Percentiles rank a stretch among this genome's conserved stretches.
Conservation (phyloP, 1,139 yeast genomes). For the Scheffersomyces insectosa region DNA sequence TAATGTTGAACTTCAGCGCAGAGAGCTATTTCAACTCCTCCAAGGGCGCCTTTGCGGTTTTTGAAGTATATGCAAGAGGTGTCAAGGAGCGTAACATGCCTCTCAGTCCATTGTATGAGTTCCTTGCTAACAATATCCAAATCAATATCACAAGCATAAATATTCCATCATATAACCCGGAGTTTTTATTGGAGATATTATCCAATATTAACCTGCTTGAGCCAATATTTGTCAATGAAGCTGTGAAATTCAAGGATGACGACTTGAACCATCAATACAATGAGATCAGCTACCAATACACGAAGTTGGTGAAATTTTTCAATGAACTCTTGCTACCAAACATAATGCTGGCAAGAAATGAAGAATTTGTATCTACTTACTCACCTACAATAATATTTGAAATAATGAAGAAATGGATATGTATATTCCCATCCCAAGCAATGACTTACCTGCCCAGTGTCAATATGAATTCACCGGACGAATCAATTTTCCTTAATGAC, state of each 20-base stretch:
- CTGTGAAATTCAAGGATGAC: slow-evolving; percentile 4
- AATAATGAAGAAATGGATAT: slow-evolving; percentile 25
- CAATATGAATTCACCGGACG: slow-evolving; percentile 8
- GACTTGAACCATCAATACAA: slow-evolving; percentile 6
- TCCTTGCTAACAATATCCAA: slow-evolving; percentile 13
- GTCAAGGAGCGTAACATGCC: background rate
- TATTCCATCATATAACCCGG: slow-evolving; percentile 29
- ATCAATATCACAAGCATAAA: slow-evolving; percentile 21
- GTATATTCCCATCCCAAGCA: slow-evolving; percentile 23
- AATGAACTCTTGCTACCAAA: slow-evolving; percentile 12
- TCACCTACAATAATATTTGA: slow-evolving; percentile 19
- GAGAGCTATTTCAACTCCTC: slow-evolving; percentile 19
- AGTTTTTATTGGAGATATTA: slow-evolving; percentile 23
- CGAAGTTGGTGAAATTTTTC: slow-evolving; percentile 13
- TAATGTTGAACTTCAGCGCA: slow-evolving; percentile 22
- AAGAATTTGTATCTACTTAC: slow-evolving; percentile 18
- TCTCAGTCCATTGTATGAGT: slow-evolving; percentile 5
- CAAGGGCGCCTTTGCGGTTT: slow-evolving; percentile 6
- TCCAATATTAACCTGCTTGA: slow-evolving; percentile 19
- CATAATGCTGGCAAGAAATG: slow-evolving; percentile 14
- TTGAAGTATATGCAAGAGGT: slow-evolving; percentile 1
- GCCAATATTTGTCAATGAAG: slow-evolving; percentile 12
- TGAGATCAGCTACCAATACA: slow-evolving; percentile 12
- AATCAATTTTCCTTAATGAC: slow-evolving; percentile 16
- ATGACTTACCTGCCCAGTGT: slow-evolving; percentile 14